Evolutionary conservation across 129 eudicot genomes (phyloP).

Genomic region (Escallonia rubra): DNA sequence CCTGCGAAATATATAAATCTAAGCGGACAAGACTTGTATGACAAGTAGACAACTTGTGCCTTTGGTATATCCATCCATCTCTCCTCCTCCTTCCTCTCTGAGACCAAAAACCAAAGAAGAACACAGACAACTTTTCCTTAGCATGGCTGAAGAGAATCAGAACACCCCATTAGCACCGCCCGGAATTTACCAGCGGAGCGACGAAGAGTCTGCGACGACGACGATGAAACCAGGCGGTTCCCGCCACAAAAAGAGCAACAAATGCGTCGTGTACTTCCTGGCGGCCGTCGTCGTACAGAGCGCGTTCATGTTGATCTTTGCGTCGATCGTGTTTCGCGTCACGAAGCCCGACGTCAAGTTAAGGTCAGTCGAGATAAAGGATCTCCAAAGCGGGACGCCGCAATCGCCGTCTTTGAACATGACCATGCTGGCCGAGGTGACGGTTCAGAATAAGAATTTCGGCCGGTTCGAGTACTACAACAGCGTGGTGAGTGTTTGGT

Average conservation of each 20-base stretch:
- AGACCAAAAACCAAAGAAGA: neutral
- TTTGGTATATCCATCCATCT: too few species aligned
- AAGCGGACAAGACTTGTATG: too few species aligned
- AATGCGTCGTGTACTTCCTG: constrained; percentile 38
- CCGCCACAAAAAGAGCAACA: constrained; percentile 26
- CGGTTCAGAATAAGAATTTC: constrained; percentile 30
- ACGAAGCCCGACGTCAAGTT: constrained; percentile 29
- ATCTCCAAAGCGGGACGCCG: constrained; percentile 13
- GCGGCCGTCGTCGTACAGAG: constrained; percentile 16
- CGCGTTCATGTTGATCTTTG: constrained; percentile 19
- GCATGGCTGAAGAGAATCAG: constrained; percentile 30
- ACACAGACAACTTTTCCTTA: neutral
- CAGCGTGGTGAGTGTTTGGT: constrained; percentile 25
- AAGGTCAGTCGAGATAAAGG: constrained; percentile 18
- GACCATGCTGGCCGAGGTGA: constrained; percentile 21
- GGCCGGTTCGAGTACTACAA: constrained; percentile 31
- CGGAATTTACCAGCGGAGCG: constrained; percentile 19
- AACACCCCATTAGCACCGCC: constrained; percentile 19
- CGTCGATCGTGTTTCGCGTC: constrained; percentile 24
- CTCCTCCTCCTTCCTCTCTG: too few species aligned
- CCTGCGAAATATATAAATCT: neutral
- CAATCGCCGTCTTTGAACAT: constrained; percentile 18
- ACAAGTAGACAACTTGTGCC: too few species aligned
- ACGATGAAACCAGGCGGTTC: neutral
- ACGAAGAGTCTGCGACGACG: constrained; percentile 12